phyloP scores from a whole-genome alignment of 2,329 filamentous ascomycete genomes.

The Elsinoe australis region DNA sequence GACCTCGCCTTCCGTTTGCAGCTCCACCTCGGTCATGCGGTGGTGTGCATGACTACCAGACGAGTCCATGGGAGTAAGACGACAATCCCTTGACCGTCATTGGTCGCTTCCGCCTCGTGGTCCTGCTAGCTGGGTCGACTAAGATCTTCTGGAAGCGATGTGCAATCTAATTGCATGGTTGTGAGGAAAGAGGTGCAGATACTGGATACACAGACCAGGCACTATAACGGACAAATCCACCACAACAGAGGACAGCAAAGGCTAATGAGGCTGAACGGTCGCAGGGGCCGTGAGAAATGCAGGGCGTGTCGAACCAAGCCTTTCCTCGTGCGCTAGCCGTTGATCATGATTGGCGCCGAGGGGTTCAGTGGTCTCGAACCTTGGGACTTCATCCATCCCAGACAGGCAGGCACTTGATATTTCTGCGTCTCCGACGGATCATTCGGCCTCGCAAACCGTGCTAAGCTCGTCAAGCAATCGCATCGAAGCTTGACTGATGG shows the following conservation, averaged over 20 bases:
- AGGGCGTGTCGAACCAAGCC: slow-evolving; percentile 11
- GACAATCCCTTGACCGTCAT: slow-evolving; percentile 7
- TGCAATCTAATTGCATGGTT: slow-evolving; percentile 11
- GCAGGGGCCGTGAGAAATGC: background rate
- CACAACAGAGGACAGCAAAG: slow-evolving; percentile 10
- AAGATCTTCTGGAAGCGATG: slow-evolving; percentile 10
- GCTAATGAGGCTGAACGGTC: slow-evolving; percentile 13
- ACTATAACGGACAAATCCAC: background rate
- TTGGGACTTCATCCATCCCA: slow-evolving; percentile 6
- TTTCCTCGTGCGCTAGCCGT: slow-evolving; percentile 4
- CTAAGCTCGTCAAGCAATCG: slow-evolving; percentile 5
- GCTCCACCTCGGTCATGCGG: background rate
- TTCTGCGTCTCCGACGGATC: background rate
- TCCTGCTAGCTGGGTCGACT: background rate
- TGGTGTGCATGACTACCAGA: slow-evolving; percentile 4
- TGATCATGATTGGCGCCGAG: slow-evolving; percentile 14
- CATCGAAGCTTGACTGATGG: slow-evolving; percentile 9
- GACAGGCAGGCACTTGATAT: slow-evolving; percentile 4
- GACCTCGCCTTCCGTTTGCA: background rate
- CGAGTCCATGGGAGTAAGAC: slow-evolving; percentile 4
- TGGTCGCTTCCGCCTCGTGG: slow-evolving; percentile 8
- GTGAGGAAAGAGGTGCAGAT: too few relatives aligned
- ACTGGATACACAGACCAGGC: slow-evolving; percentile 5
- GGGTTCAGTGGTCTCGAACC: background rate
- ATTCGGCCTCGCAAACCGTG: slow-evolving; percentile 4